Base-by-base conservation (phyloP, 2,329 filamentous ascomycete species). In the Colletotrichum karsti region DNA sequence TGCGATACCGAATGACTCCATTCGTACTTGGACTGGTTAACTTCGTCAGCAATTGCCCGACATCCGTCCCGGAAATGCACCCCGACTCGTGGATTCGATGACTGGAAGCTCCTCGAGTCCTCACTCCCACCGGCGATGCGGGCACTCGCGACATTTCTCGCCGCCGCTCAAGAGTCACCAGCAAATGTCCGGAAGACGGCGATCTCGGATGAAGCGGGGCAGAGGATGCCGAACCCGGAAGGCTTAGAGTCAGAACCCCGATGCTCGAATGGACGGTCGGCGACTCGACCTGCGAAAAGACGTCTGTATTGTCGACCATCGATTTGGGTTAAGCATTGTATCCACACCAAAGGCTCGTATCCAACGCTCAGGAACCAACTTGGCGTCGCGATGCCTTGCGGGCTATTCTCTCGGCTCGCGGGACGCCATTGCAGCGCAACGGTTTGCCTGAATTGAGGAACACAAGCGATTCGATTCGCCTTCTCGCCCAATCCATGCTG, bases 81-180 rank as follows among this genome's bases (percentile, higher is more conserved):
- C 20, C 7, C 6, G 7, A 15, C 26, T 26, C 30, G 7, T 1
- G 51, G 53, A 58, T 42, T 22, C 2, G 9, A 8, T 7, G 13
- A 39, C 12, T 20, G 24, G 10, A 42, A 12, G 18, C 26, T 3
- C 15, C 22, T 24, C 5, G 15, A 10, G 35, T 42, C n/a, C n/a
- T n/a, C n/a, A n/a, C n/a, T n/a, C n/a, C n/a, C 30, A 30, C 28
- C 37, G 46, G 55, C 55, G 28, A 46, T 53, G 62, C 53, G 55
- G 62, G 28, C n/a, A 60, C 7, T 12, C 4, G 22, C 6, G 22
- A 12, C 20, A 35, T 10, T 53, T 33, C 5, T 10, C 33, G 37
- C 39, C 48, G 57, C 54, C 35, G 44, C 13, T 18, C 28, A 46
- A 46, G 53, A 9, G 13, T 9, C 22, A 28, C 46, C 37, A 56